phyloP scores from a whole-genome alignment of 495 filamentous ascomycete species.

The Pseudotulostoma volvatum region DNA sequence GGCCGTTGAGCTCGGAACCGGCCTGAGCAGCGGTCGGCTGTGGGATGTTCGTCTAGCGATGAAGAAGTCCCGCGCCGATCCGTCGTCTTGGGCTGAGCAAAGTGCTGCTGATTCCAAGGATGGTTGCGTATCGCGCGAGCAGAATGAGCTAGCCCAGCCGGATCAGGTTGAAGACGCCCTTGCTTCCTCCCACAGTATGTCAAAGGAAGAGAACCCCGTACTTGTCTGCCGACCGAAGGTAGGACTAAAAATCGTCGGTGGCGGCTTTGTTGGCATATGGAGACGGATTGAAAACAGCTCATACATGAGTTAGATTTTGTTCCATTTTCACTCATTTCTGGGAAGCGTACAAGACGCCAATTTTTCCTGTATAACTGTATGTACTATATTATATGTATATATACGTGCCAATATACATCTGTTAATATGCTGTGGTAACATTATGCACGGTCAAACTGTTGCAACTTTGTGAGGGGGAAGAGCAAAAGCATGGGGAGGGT shows the following conservation, averaged over 20 bases:
- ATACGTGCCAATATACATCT: no score
- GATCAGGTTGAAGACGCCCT: neutral
- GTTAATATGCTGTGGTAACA: no score
- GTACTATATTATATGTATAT: no score
- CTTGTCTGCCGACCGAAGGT: conserved; percentile 57
- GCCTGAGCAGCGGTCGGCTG: conserved; percentile 37
- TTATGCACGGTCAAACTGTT: no score
- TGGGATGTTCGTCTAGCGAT: conserved; percentile 49
- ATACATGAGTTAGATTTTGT: no score
- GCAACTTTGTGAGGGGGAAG: no score
- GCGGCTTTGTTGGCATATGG: conserved; percentile 59
- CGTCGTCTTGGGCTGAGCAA: conserved; percentile 19
- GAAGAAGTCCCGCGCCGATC: conserved; percentile 29
- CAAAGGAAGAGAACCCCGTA: conserved; percentile 26
- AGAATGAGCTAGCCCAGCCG: neutral
- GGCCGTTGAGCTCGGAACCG: conserved; percentile 46
- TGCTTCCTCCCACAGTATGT: conserved; percentile 5
- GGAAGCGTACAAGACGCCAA: no score
- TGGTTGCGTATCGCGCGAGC: neutral
- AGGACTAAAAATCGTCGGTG: conserved; percentile 42
- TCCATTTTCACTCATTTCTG: no score
- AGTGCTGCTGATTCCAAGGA: neutral
- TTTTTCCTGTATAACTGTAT: no score
- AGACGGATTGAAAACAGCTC: conserved; percentile 28
- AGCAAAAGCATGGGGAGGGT: no score